These are phyloP conservation scores for Trypethelium eluteriae DNA, from an alignment of 495 filamentous ascomycete species.

Conservation along the genomic window DNA sequence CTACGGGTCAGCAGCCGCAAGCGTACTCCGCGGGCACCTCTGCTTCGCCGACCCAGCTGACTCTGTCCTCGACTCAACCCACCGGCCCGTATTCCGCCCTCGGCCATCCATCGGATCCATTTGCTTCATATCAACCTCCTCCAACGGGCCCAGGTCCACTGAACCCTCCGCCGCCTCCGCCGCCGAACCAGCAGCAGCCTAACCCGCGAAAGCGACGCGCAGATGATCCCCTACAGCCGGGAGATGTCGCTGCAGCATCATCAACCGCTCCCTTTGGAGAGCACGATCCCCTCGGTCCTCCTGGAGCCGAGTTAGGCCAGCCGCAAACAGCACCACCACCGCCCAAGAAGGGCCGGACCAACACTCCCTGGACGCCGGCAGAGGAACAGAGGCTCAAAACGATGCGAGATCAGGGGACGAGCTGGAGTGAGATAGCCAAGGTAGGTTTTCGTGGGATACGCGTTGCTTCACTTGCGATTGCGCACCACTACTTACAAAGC, in stretches of 20 bases:
- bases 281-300: neutral
- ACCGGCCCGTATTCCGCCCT: slow-evolving; percentile 12
- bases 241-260: neutral
- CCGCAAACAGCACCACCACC: slow-evolving; percentile 20
- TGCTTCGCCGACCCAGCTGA: slow-evolving; percentile 27
- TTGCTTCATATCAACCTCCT: neutral
- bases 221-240: slow-evolving; percentile 19
- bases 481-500: neutral
- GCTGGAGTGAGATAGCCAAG: slow-evolving; percentile 98
- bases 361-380: slow-evolving; percentile 93
- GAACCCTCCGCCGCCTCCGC: slow-evolving; percentile 15
- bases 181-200: slow-evolving; percentile 15
- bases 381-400: slow-evolving; percentile 88
- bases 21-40: slow-evolving; percentile 14
- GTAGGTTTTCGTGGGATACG: slow-evolving; percentile 37
- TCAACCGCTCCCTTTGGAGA: slow-evolving; percentile 4
- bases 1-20: slow-evolving; percentile 16
- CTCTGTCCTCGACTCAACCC: slow-evolving; percentile 21
- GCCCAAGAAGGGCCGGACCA: slow-evolving; percentile 87
- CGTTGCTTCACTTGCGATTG: neutral
- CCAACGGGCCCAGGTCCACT: slow-evolving; percentile 15
- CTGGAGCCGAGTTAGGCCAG: neutral
- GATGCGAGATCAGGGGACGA: slow-evolving; percentile 87
- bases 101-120: neutral
- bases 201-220: slow-evolving; percentile 26